Evolutionary conservation across 345 rosid species (phyloP).

Genomic region (Gossypium australe): DNA sequence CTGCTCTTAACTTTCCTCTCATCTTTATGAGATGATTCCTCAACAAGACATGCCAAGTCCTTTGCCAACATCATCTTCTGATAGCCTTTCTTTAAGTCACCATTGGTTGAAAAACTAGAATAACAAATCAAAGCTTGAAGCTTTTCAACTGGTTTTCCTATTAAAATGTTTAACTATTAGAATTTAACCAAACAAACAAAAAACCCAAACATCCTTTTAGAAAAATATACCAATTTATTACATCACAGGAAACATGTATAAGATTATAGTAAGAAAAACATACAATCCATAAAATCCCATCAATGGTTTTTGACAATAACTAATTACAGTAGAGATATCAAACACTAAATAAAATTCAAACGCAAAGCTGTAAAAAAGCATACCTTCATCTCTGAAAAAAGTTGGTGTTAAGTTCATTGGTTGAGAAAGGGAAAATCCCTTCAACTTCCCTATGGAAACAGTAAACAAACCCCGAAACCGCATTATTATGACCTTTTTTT

Average conservation of each 20-base stretch:
- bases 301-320: not conserved
- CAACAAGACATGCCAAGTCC: slow-evolving; percentile 55
- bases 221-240: not conserved
- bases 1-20: slow-evolving; percentile 46
- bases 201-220: not conserved
- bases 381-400: not conserved
- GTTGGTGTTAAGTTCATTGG: not conserved
- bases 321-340: not conserved
- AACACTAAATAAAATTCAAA: not conserved
- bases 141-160: slow-evolving; percentile 17
- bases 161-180: not conserved
- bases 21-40: slow-evolving; percentile 44
- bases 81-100: slow-evolving; percentile 18
- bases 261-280: not conserved
- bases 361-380: not conserved
- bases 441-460: slow-evolving; percentile 15
- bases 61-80: slow-evolving; percentile 48
- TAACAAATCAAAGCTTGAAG: slow-evolving; percentile 18
- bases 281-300: not conserved
- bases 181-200: not conserved
- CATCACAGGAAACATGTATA: not conserved
- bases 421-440: slow-evolving; percentile 7
- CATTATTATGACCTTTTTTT: slow-evolving; percentile 6
- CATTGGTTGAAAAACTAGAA: slow-evolving; percentile 27
- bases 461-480: slow-evolving; percentile 10